Base-by-base conservation (phyloP, 495 filamentous ascomycete genomes). In the Penicillium mononematosum region DNA sequence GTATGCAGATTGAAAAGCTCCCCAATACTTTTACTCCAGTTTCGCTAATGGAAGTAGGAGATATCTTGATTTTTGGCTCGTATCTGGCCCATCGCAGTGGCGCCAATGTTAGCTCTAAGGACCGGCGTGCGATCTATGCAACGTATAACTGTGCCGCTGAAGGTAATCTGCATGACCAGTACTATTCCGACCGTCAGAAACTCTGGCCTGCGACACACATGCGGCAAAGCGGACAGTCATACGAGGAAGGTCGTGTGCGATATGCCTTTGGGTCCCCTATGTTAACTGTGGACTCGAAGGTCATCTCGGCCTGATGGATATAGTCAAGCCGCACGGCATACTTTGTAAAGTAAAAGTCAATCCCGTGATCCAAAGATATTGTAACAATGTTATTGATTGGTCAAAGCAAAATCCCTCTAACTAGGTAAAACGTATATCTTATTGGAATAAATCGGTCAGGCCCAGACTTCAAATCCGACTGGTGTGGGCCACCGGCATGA, bases 71-170 rank as follows among this genome's bases (percentile, higher is more conserved):
- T 1, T 79, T 79, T 49, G 73, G 75, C 4, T 77, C 72, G 7
- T 78, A 78, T 50, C 62, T 78, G 9, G 76, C 76, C 3, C 75
- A 78, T 55, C 69, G 75, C 11, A 76, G 73, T 46, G 75, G 73
- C 19, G 52, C 69, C 27, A 78, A 79, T 50, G 64, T 58, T 16
- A 78, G 73, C 50, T 42, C 54, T 16, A 73, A 69, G 41, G 70
- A 74, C 44, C 68, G 76, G 3, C 69, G 68, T 5, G 72, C 71
- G 9, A 71, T 78, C 45, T 78, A 79, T 50, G 75, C 76, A 0
- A 78, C 76, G 1, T 79, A 78, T 58, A 78, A 78, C 56, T 69
- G 70, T 47, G 69, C 64, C 10, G 49, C 69, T 2, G 76, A 78
- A 42, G 75, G 76, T 0, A 69, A 77, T 53, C 59, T 79, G 25